Percentiles rank a stretch among this genome's conserved stretches.
Evolutionary conservation across 1,139 yeast species (phyloP).

Genomic region (Suzukiozyma palmioleophila): DNA sequence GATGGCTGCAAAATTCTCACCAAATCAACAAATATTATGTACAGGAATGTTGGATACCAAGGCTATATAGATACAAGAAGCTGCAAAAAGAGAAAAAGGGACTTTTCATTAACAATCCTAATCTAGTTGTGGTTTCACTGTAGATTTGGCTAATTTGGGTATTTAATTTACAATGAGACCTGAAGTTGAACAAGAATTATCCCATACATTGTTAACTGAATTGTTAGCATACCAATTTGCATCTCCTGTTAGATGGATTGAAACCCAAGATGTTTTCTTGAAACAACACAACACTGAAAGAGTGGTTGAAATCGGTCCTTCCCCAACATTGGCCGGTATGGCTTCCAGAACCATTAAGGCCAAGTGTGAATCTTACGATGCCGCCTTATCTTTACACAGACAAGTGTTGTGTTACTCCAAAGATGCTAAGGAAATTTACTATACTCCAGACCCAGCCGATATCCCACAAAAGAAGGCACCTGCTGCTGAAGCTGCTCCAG

Average conservation of each 20-base stretch:
- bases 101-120: no score
- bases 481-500: slow-evolving; percentile 39
- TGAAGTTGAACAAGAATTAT: slow-evolving; percentile 95
- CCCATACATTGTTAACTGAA: slow-evolving; percentile 91
- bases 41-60: not conserved
- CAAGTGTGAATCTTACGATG: slow-evolving; percentile 95
- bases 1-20: not conserved
- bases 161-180: slow-evolving; percentile 64
- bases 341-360: slow-evolving; percentile 95
- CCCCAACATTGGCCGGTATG: slow-evolving; percentile 98
- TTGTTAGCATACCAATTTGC: slow-evolving; percentile 97
- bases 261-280: slow-evolving; percentile 95
- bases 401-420: slow-evolving; percentile 93
- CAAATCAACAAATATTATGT: not conserved
- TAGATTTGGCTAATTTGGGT: no score
- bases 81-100: no score
- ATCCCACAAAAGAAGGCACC: slow-evolving; percentile 47
- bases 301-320: slow-evolving; percentile 97
- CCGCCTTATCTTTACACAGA: slow-evolving; percentile 94
- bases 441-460: slow-evolving; percentile 81
- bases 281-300: slow-evolving; percentile 94
- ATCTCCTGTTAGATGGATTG: slow-evolving; percentile 99
- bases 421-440: slow-evolving; percentile 94
- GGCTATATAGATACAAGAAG: not conserved
- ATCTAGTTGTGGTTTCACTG: no score